Base-by-base conservation (phyloP, 1,284 basidiomycete genomes). In the Pholiota adiposa region DNA sequence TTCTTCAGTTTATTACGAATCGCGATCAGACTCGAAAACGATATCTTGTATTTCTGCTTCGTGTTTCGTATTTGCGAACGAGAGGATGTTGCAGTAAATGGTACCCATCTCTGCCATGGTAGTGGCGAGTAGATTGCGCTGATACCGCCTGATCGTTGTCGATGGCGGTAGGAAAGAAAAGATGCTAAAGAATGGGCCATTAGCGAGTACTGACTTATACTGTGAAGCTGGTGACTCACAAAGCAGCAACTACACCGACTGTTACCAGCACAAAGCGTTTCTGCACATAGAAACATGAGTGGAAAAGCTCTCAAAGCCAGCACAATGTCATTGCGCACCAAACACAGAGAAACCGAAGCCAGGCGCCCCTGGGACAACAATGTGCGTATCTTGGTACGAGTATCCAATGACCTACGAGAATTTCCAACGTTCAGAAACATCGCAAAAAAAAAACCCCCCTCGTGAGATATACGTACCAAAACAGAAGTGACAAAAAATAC, bases 401-500 rank as follows among this genome's bases (percentile, higher is more conserved):
- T 88, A 92, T 1, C 90, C 92, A 46, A 92, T 69, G 0, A 93
- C 80, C 88, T 89, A 56, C n/a, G n/a, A 18, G 7, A 27, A n/a
- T 29, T 14, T 19, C 29, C 9, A 23, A 4, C n/a, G 18, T 31
- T 6, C 3, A 44, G 9, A 53, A 48, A 23, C 2, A 49, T 34
- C 36, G 14, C 7, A 19, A 43, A 18, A 2, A 43, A 4, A 38
- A 18, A 34, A 14, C n/a, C 19, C 33, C n/a, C n/a, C n/a, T n/a
- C n/a, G n/a, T 8, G 51, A 23, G 21, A 36, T n/a, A 3, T 34
- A 75, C 76, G 40, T 58, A 89, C 90, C 70, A 94, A 72, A 31
- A 80, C 81, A 14, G 83, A 73, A 0, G 92, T 94, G 1, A 94
- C 86, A 59, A 88, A 86, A 62, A 89, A 86, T 52, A 96, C 87